Evolutionary conservation across 768 basidiomycete genomes (phyloP).

Genomic region (Naematelia aurantialba): DNA sequence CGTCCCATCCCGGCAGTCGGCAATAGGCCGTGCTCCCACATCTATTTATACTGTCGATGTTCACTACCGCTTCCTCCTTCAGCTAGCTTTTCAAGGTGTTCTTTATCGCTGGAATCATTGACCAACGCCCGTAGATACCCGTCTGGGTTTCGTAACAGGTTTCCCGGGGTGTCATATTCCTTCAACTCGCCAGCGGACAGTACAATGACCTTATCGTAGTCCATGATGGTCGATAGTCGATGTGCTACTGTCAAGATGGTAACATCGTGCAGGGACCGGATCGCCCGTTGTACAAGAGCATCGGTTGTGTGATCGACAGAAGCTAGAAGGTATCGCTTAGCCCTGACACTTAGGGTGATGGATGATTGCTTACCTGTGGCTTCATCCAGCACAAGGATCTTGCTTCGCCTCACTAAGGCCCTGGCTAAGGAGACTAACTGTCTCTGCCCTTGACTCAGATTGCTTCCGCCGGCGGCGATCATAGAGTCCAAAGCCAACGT

Average conservation of each 20-base stretch:
- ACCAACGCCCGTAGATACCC: neutral
- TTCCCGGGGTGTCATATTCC: constrained; percentile 46
- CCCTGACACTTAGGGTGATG: neutral
- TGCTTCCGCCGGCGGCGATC: neutral
- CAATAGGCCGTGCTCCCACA: too few species aligned
- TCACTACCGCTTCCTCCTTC: neutral
- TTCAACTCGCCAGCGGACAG: constrained; percentile 49
- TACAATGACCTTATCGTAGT: constrained; percentile 49
- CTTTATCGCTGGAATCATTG: neutral
- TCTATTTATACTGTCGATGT: neutral
- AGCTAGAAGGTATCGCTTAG: constrained; percentile 34
- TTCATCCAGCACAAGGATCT: constrained; percentile 3
- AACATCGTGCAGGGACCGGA: constrained; percentile 45
- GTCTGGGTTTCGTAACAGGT: neutral
- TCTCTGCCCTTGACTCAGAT: neutral
- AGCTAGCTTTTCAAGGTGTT: neutral
- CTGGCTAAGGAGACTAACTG: neutral
- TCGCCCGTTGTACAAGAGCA: constrained; percentile 46
- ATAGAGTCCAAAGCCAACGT: neutral
- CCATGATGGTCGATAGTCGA: constrained; percentile 47
- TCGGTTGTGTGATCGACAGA: constrained; percentile 50
- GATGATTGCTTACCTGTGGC: neutral
- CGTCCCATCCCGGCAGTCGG: too few species aligned
- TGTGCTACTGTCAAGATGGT: constrained; percentile 50
- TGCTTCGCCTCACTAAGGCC: neutral